Conservation (phyloP, 306 rosid genomes). For the Acacia melanoxylon region DNA sequence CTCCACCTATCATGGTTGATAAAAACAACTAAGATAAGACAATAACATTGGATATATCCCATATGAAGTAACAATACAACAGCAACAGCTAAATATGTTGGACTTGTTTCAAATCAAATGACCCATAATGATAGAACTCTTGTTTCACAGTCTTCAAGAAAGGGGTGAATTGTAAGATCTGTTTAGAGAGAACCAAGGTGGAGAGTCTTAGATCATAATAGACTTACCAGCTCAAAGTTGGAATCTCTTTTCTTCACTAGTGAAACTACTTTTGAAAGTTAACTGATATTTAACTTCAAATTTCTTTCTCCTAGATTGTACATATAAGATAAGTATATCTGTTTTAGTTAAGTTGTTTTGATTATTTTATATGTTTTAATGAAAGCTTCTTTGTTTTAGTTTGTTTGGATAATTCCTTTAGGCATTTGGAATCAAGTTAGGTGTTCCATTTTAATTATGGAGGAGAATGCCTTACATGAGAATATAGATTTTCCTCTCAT, state of each 20-base stretch:
- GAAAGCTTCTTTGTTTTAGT: not conserved
- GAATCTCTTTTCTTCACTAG: constrained; percentile 7
- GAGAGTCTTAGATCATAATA: constrained; percentile 6
- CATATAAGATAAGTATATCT: not conserved
- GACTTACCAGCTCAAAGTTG: not conserved
- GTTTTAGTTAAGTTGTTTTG: not conserved
- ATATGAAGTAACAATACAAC: not conserved
- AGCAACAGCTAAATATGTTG: not conserved
- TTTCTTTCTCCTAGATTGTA: constrained; percentile 1
- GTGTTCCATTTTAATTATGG: not conserved
- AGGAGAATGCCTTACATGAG: not conserved
- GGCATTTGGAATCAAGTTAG: not conserved
- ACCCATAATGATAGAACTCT: not conserved
- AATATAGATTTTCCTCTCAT: not conserved
- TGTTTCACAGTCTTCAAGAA: not conserved
- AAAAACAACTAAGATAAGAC: constrained; percentile 36
- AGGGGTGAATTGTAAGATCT: not conserved
- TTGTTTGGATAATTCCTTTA: not conserved
- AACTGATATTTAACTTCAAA: constrained; percentile 9
- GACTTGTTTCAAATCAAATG: not conserved
- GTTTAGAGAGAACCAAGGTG: not conserved
- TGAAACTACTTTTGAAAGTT: not conserved
- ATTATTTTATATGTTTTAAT: not conserved
- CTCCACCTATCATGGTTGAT: constrained; percentile 70
- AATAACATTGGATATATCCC: constrained; percentile 1